Evolutionary conservation across 176 grass and related monocot genomes (phyloP).

Genomic region (Zoysia japonica): DNA sequence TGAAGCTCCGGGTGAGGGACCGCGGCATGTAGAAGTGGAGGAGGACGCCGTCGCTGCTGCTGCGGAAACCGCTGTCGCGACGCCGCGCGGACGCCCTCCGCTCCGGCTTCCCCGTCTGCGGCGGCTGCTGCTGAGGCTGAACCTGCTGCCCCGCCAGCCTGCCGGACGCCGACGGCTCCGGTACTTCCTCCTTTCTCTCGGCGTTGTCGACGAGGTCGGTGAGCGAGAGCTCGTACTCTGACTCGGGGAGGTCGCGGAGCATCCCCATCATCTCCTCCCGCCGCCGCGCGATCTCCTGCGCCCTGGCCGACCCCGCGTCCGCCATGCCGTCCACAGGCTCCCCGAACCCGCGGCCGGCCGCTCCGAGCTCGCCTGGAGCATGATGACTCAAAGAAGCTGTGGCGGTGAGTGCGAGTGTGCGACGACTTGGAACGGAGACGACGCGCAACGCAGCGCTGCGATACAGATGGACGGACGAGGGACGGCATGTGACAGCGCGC

Average conservation of each 20-base stretch:
- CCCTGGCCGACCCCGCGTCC: conserved; percentile 42
- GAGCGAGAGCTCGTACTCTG: conserved; percentile 82
- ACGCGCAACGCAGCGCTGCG: not conserved
- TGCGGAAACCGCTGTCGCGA: conserved; percentile 51
- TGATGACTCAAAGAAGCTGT: not conserved
- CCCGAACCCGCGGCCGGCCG: not conserved
- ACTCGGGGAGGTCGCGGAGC: conserved; percentile 71
- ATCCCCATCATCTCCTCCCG: conserved; percentile 76
- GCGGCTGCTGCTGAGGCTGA: not conserved
- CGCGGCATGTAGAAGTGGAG: conserved; percentile 83
- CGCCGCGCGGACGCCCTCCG: conserved; percentile 40
- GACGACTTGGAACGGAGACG: conserved; percentile 20
- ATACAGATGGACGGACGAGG: too few relatives aligned
- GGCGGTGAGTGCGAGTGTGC: conserved; percentile 16
- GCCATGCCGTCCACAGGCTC: conserved; percentile 41
- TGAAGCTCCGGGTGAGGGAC: conserved; percentile 75
- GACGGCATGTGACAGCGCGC: too few relatives aligned
- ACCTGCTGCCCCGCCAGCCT: conserved; percentile 19
- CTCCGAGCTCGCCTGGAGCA: conserved; percentile 49
- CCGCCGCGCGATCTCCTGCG: conserved; percentile 65
- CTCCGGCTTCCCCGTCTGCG: conserved; percentile 13
- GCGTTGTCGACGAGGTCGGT: conserved; percentile 69
- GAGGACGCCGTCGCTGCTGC: conserved; percentile 84
- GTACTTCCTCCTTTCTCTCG: not conserved
- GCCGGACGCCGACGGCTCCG: conserved; percentile 7